Percentiles rank a stretch among this genome's conserved stretches.
These are phyloP conservation scores for Claviceps capensis DNA, from an alignment of 2,329 filamentous ascomycete species.

Conservation along the genomic window DNA sequence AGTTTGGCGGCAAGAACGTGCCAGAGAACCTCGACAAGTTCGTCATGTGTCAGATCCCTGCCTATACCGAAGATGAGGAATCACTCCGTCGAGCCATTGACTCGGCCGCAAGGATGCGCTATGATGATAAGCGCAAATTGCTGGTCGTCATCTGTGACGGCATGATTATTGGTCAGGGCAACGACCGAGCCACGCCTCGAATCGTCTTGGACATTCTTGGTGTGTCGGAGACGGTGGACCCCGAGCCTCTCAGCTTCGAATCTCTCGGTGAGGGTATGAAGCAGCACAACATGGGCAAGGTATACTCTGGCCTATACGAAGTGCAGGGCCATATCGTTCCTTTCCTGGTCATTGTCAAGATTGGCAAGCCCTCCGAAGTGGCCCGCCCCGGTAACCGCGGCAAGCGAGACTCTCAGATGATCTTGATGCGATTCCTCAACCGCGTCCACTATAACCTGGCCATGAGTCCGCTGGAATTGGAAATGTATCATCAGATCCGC, in stretches of 20 bases:
- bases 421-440: slow-evolving; percentile 98
- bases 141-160: slow-evolving; percentile 88
- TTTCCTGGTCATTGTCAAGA: slow-evolving; percentile 92
- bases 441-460: slow-evolving; percentile 93
- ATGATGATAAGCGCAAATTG: slow-evolving; percentile 96
- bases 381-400: slow-evolving; percentile 91
- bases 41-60: slow-evolving; percentile 92
- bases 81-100: slow-evolving; percentile 94
- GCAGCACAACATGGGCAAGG: slow-evolving; percentile 98
- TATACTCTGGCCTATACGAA: slow-evolving; percentile 95
- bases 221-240: slow-evolving; percentile 84
- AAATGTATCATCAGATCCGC: slow-evolving; percentile 96
- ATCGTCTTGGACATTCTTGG: slow-evolving; percentile 96
- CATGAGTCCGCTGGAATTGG: slow-evolving; percentile 92
- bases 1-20: slow-evolving; percentile 81
- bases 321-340: slow-evolving; percentile 96
- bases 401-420: slow-evolving; percentile 98
- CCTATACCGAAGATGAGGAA: slow-evolving; percentile 97
- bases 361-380: slow-evolving; percentile 95
- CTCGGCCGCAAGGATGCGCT: slow-evolving; percentile 86
- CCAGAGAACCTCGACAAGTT: slow-evolving; percentile 98
- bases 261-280: slow-evolving; percentile 89
- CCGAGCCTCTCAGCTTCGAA: slow-evolving; percentile 92
- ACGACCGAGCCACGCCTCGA: slow-evolving; percentile 85
- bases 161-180: slow-evolving; percentile 99